Evolutionary conservation across 2,329 filamentous ascomycete species (phyloP).

Genomic region (Onygenales sp.): DNA sequence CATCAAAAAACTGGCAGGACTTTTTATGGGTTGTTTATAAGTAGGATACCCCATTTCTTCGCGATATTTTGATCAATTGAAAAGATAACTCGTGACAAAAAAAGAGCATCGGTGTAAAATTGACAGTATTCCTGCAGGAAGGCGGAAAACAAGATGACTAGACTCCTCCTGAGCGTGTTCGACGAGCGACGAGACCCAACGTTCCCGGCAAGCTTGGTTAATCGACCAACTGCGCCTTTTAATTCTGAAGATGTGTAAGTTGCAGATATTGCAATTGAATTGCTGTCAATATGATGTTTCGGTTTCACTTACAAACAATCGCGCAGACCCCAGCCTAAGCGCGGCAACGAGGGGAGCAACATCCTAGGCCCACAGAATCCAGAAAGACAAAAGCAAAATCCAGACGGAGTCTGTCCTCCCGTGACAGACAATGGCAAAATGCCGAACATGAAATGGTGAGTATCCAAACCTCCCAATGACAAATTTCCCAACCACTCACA

Average conservation of each 20-base stretch:
- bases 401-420: conserved; percentile 62
- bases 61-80: no score
- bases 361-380: conserved; percentile 62
- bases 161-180: background rate
- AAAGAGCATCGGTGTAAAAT: background rate
- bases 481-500: background rate
- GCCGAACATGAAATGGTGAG: conserved; percentile 62
- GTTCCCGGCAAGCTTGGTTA: background rate
- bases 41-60: no score
- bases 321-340: background rate
- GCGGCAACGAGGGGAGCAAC: background rate
- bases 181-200: background rate
- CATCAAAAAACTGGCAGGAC: no score
- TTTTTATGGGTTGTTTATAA: no score
- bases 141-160: background rate
- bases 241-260: conserved; percentile 1
- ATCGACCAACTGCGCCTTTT: background rate
- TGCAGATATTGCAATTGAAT: background rate
- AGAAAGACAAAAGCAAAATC: conserved; percentile 58
- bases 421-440: conserved; percentile 64
- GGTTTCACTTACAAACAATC: background rate
- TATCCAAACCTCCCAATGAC: background rate
- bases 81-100: background rate
- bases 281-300: background rate
- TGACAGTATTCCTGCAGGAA: no score